Evolutionary conservation across 768 basidiomycete species (phyloP).

Genomic region (Serendipita sp.): DNA sequence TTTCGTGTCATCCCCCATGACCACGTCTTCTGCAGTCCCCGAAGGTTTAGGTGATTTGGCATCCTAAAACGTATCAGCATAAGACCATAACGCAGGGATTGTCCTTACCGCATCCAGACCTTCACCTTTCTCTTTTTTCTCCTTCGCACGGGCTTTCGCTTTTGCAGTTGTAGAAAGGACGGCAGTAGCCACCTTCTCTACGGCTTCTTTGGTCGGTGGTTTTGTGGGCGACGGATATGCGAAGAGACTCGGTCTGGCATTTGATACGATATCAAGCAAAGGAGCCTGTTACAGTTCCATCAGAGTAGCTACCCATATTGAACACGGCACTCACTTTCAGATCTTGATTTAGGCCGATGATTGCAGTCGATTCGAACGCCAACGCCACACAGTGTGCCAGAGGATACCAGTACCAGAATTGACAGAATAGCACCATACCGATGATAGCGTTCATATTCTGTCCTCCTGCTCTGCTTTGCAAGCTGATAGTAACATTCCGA

Average conservation of each 20-base stretch:
- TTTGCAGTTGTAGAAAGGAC: conserved; percentile 95
- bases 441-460: conserved; percentile 88
- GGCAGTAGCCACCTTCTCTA: conserved; percentile 82
- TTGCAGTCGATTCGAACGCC: conserved; percentile 88
- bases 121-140: conserved; percentile 50
- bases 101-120: conserved; percentile 63
- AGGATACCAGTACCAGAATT: conserved; percentile 99
- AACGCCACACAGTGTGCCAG: conserved; percentile 84
- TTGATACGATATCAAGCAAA: conserved; percentile 79
- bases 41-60: conserved; percentile 29
- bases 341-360: conserved; percentile 79
- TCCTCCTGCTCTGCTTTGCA: conserved; percentile 86
- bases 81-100: neutral
- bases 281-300: conserved; percentile 43
- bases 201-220: conserved; percentile 83
- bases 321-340: conserved; percentile 43
- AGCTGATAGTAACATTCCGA: conserved; percentile 83
- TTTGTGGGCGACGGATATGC: conserved; percentile 80
- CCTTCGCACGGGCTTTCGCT: conserved; percentile 89
- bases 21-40: conserved; percentile 34
- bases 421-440: conserved; percentile 95
- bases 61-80: conserved; percentile 24
- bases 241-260: conserved; percentile 79
- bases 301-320: neutral
- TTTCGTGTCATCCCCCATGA: conserved; percentile 56